Percentiles rank a stretch among this genome's conserved stretches.
phyloP scores from a whole-genome alignment of 345 rosid species.

The Acer saccharum region DNA sequence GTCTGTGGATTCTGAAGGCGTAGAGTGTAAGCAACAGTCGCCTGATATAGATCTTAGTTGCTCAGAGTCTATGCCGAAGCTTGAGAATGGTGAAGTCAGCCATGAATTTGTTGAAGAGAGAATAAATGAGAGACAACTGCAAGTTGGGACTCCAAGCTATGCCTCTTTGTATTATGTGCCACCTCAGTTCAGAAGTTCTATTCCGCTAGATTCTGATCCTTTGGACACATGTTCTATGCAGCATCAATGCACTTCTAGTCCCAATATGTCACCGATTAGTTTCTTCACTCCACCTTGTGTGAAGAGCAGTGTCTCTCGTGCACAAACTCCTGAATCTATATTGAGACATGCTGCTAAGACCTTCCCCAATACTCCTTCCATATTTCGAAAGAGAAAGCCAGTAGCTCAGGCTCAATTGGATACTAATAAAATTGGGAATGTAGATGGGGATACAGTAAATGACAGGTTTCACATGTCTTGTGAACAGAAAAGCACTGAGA shows the following conservation, averaged over 20 bases:
- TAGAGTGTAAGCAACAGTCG: constrained; percentile 41
- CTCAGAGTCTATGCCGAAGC: constrained; percentile 41
- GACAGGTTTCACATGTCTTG: constrained; percentile 28
- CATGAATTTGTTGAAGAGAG: constrained; percentile 29
- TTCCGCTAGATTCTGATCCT: constrained; percentile 40
- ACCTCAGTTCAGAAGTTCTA: constrained; percentile 41
- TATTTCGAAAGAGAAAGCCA: constrained; percentile 71
- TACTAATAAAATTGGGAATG: constrained; percentile 32
- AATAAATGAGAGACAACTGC: constrained; percentile 31
- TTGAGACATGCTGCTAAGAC: constrained; percentile 80
- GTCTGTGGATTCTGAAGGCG: constrained; percentile 52
- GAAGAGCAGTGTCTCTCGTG: constrained; percentile 41
- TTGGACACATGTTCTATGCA: constrained; percentile 32
- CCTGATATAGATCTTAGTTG: constrained; percentile 33
- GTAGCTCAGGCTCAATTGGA: constrained; percentile 31
- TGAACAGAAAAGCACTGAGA: constrained; percentile 35
- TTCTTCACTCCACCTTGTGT: constrained; percentile 88
- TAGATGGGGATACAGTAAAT: constrained; percentile 28
- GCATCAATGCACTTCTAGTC: constrained; percentile 47
- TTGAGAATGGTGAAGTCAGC: constrained; percentile 30
- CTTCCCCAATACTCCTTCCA: constrained; percentile 90
- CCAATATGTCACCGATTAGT: constrained; percentile 54
- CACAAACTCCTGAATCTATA: constrained; percentile 70
- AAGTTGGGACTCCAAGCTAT: constrained; percentile 42
- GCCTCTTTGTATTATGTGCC: constrained; percentile 63